These are phyloP conservation scores for Symbiodinium natans DNA, from an alignment of 73 alveolate genomes.

Conservation along the genomic window DNA sequence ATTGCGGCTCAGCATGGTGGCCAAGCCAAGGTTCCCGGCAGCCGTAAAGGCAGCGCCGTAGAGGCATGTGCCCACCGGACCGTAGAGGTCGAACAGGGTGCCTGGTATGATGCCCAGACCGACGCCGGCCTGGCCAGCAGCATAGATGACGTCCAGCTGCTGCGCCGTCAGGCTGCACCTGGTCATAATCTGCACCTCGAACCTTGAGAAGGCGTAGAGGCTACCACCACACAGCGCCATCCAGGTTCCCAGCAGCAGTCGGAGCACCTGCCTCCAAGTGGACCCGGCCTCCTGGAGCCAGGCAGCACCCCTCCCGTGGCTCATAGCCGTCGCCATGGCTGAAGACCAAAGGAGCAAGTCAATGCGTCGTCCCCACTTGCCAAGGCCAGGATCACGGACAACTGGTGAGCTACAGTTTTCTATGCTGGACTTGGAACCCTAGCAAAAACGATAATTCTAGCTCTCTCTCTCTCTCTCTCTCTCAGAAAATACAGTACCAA, in stretches of 20 bases:
- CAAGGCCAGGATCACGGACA: too few species aligned
- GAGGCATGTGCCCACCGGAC: conserved; percentile 75
- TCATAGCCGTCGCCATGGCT: too few species aligned
- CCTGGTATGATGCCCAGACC: conserved; percentile 92
- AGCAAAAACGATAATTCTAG: too few species aligned
- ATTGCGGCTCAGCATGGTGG: conserved; percentile 49
- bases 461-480: too few species aligned
- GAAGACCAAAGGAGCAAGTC: too few species aligned
- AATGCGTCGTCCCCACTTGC: too few species aligned
- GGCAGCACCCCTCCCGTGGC: too few species aligned
- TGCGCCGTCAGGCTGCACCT: conserved; percentile 76
- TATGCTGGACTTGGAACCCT: too few species aligned
- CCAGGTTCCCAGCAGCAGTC: conserved; percentile 78
- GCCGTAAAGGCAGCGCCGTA: conserved; percentile 72
- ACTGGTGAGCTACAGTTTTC: too few species aligned
- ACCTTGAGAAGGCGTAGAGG: conserved; percentile 89
- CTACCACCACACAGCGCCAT: conserved; percentile 88
- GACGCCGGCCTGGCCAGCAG: conserved; percentile 92
- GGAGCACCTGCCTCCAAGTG: neutral
- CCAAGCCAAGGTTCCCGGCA: conserved; percentile 60
- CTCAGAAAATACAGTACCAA: too few species aligned
- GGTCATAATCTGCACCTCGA: conserved; percentile 91
- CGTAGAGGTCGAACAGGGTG: conserved; percentile 63
- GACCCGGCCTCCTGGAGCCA: too few species aligned
- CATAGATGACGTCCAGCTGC: conserved; percentile 63